Conservation (phyloP, 2,329 filamentous ascomycete species). For the Periconia macrospinosa region DNA sequence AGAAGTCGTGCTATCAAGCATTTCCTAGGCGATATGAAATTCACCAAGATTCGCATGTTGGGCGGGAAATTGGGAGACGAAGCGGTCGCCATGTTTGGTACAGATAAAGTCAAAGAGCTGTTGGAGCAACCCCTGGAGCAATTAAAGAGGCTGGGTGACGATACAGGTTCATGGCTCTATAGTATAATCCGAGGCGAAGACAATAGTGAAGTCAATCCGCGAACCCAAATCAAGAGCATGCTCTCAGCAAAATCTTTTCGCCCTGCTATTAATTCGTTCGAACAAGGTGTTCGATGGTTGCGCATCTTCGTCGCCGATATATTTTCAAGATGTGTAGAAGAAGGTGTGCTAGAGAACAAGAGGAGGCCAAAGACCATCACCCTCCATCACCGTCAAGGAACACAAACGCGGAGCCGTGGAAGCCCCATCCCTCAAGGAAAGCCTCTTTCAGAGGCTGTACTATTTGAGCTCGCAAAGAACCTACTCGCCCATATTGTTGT, state of each 20-base stretch:
- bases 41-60: constrained; percentile 93
- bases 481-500: constrained; percentile 76
- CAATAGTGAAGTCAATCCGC: constrained; percentile 81
- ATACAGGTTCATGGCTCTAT: constrained; percentile 84
- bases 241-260: constrained; percentile 93
- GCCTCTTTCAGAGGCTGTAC: constrained; percentile 67
- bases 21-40: constrained; percentile 84
- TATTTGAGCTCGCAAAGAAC: constrained; percentile 76
- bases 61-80: constrained; percentile 93
- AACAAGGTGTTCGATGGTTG: constrained; percentile 83
- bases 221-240: constrained; percentile 97
- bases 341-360: constrained; percentile 85
- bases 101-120: constrained; percentile 76
- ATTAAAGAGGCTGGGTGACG: constrained; percentile 76
- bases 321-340: constrained; percentile 83
- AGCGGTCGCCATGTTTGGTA: constrained; percentile 77
- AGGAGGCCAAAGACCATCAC: constrained; percentile 84
- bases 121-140: constrained; percentile 72
- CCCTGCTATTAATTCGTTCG: constrained; percentile 74
- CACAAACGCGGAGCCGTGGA: constrained; percentile 74
- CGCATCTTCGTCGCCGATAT: constrained; percentile 92
- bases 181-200: constrained; percentile 85
- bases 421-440: constrained; percentile 76
- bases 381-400: constrained; percentile 75
- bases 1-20: constrained; percentile 78